A percentile compares a stretch with the other conserved stretches of the same genome.
These are phyloP conservation scores for Lipomyces kockii DNA, from an alignment of 805 yeast species.

Conservation along the genomic window DNA sequence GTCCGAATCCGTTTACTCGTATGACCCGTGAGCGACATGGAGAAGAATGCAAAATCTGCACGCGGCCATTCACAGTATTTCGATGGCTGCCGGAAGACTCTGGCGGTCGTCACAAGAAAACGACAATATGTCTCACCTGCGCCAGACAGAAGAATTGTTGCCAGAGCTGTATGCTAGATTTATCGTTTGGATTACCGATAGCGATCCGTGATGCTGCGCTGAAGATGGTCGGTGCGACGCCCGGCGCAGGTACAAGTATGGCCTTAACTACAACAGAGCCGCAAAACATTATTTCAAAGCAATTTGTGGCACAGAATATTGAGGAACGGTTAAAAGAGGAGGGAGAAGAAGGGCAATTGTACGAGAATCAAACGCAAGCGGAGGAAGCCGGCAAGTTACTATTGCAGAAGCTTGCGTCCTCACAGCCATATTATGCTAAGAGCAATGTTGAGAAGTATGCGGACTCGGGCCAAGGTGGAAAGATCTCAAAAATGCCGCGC, in stretches of 20 bases:
- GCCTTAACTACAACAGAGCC: conserved; percentile 50
- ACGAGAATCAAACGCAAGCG: conserved; percentile 42
- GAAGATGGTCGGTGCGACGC: conserved; percentile 64
- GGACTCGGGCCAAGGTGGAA: conserved; percentile 17
- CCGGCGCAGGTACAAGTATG: conserved; percentile 18
- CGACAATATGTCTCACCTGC: conserved; percentile 79
- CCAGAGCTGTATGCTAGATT: conserved; percentile 83
- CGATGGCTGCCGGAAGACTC: conserved; percentile 64
- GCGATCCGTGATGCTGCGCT: conserved; percentile 79
- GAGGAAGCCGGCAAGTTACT: conserved; percentile 56
- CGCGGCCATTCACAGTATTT: conserved; percentile 80
- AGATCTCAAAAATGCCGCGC: conserved; percentile 12
- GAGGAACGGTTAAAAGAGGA: conserved; percentile 42
- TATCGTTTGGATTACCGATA: conserved; percentile 79
- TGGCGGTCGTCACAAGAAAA: conserved; percentile 52
- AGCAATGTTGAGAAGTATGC: conserved; percentile 31
- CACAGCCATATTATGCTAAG: conserved; percentile 42
- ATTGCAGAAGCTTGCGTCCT: conserved; percentile 54
- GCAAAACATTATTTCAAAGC: conserved; percentile 57
- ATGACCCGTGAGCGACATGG: conserved; percentile 74
- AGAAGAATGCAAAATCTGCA: conserved; percentile 82
- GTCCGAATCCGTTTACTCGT: conserved; percentile 65
- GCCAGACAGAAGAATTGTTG: conserved; percentile 81
- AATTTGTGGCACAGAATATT: conserved; percentile 60
- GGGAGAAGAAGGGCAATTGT: conserved; percentile 36